Base-by-base conservation (phyloP, 768 basidiomycete species). In the Suillus luteus region DNA sequence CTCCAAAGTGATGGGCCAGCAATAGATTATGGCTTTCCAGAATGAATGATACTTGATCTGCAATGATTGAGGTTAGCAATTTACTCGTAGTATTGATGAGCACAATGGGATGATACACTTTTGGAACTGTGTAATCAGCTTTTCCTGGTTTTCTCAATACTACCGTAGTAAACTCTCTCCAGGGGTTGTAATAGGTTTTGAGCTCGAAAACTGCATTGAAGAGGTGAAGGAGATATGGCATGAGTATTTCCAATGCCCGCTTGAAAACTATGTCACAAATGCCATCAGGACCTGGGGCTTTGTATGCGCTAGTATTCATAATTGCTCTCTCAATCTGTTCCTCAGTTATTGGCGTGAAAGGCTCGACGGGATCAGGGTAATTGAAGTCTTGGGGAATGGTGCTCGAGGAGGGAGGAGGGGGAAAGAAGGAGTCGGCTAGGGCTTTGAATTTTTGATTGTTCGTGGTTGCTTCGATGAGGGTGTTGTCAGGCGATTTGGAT, bases 21-120 rank as follows among this genome's bases (percentile, higher is more conserved):
- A 83, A 69, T 1, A 81, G 66, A 0, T 72, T 24, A 35, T 76
- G 69, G 3, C 64, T 41, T 64, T 83, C 79, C 1, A 72, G 59
- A 3, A 74, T 22, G 0, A 65, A 48, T 1, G 80, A 11, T 4
- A 79, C 35, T 35, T 73, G 68, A 3, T 73, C 68, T 0, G 76
- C 69, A 0, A 77, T 54, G 0, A 68, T 58, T 10, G 70, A 48
- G 17, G 69, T 69, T 1, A 76, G 73, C 2, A 76, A 24, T 59
- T 81, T 81, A 0, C 64, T 71, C 0, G 72, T 62, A 0, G 73
- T 75, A 51, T 77, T 67, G 3, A 79, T 66, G 0, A 82, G 75
- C 0, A 72, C 74, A 2, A 83, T 80, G 0, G 80, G 82, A 0
- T 75, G 60, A 49, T 78, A 79, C 0, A 79, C 73, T 37, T 75